Evolutionary conservation across 2,329 filamentous ascomycete species (phyloP), one percentile per base, ranked within the genome.

Genomic region (Ilyonectria destructans): DNA sequence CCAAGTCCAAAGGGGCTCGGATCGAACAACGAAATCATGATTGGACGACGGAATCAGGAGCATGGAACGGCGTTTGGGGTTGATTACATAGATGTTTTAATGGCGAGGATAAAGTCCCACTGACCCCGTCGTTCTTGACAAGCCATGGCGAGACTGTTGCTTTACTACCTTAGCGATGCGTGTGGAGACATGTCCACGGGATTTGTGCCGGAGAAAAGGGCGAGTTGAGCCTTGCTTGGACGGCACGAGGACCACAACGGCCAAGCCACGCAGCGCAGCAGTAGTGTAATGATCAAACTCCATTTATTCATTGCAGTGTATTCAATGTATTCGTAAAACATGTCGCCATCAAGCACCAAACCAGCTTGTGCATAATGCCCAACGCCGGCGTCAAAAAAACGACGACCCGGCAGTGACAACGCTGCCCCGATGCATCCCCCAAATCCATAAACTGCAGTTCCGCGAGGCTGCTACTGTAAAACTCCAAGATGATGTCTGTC

Each of bases 1-100:
- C 76, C n/a, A 17, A 6, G 3, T 15, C 37, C 4, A 23, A 23
- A 88, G 52, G 13, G n/a, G 33, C 21, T 69, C 48, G 6, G 43
- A 37, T 69, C 15, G 56, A 35, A 37, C 40, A 54, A 75, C 37
- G 65, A 71, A 51, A 55, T 63, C 68, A 74, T 46, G 69, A 74
- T 37, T 65, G 31, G 59, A 74, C 35, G 70, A 70, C 60, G 59
- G 59, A 46, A 62, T 40, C 8, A 31, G 29, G n/a, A 29, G 49
- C 12, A 73, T 74, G 52, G 60, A 73, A 51, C 33, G 68, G 72
- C 69, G 72, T 74, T 73, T 12, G 49, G 67, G 45, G 26, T 54
- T 62, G 61, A 59, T 46, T 61, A 45, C 37, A 51, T 61, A 62
- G 61, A 61, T 29, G 8, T 19, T 19, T 13, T 60, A 29, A 6